Base-by-base conservation (phyloP, 2,329 filamentous ascomycete species). In the Penicillium hesseltinei region DNA sequence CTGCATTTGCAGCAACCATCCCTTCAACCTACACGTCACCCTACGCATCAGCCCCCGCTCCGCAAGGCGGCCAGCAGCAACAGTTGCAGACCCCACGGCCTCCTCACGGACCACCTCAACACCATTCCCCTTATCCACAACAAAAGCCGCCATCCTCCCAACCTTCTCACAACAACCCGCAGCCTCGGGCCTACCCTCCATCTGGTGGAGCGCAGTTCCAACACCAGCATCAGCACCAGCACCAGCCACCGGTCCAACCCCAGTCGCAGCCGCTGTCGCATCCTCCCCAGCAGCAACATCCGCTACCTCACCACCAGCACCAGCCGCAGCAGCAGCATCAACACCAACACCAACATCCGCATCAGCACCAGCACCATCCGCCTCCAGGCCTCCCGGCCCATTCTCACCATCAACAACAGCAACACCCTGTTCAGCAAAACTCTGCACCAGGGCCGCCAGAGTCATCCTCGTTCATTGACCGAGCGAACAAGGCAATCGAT, bases 401-500 rank as follows among this genome's bases (percentile, higher is more conserved):
- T 23, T 52, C 45, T 25, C 63, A 61, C 25, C 61, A 58, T 11
- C 60, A 64, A 38, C 67, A 66, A 31, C 62, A 65, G 15, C 63
- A 57, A 21, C 68, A 61, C 31, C 57, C 62, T 42, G 39, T 57
- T 21, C 62, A 64, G 55, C 66, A 62, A 23, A 67, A 62, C 36
- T 61, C 62, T 48, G 62, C 60, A 36, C 61, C 68, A 27, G 67
- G 66, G 27, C 58, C 61, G 23, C 63, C 69, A 45, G 71, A 73
- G 29, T 66, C 70, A 29, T 68, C 70, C 4, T 73, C 71, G 15
- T 77, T 77, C 67, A 69, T 69, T 52, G 72, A 75, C 15, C 70
- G 74, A 29, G 75, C 75, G 11, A 75, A 73, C 63, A 76, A 77
- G 63, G 75, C 75, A 23, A 77, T 77, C 53, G 75, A 77, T 55